Evolutionary conservation across 345 rosid genomes (phyloP), one percentile per base, ranked within the genome.

Genomic region (Anacardium occidentale): DNA sequence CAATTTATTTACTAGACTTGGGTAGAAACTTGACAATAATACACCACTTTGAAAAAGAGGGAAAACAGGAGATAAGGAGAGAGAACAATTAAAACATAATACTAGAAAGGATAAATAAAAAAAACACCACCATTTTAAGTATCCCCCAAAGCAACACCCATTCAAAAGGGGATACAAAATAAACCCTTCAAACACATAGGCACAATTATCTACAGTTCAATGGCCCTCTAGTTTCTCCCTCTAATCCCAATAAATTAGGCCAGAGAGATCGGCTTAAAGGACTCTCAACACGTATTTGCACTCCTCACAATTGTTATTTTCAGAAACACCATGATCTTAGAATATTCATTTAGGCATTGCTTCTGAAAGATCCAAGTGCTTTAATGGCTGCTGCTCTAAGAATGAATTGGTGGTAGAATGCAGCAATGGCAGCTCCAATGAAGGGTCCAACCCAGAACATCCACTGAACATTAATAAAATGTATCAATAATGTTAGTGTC

Each of bases 361-460:
- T 93, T 84, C 92, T 91, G 89, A 87, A 89, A 71, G 97, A 93
- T 47, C 92, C 90, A 54, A 89, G 90, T 48, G 93, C 87, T 71
- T 91, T 93, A 56, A 87, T 81, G 60, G 87, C 98, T 68, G 85
- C 83, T 44, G 95, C 98, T 78, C 98, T 84, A 20, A 93, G 86
- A 82, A 93, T 71, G 68, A 22, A 87, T 71, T 91, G 91, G 81
- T 91, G 91, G 79, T 91, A 93, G 62, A 93, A 63, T 21, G 98
- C 91, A 76, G 98, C 98, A 29, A 80, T 60, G 3, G 83, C 84
- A 51, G 98, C 98, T 74, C 98, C 98, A 52, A 91, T 64, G 76
- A 93, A 89, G 5, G 98, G 98, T 64, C 97, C 98, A 60, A 93
- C 98, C 98, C 98, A 91, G 84, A 93, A 93, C 3, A 93, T 89